A percentile compares a stretch with the other conserved stretches of the same genome.
phyloP scores from a whole-genome alignment of 2,329 filamentous ascomycete genomes.

The Phialophora macrospora region DNA sequence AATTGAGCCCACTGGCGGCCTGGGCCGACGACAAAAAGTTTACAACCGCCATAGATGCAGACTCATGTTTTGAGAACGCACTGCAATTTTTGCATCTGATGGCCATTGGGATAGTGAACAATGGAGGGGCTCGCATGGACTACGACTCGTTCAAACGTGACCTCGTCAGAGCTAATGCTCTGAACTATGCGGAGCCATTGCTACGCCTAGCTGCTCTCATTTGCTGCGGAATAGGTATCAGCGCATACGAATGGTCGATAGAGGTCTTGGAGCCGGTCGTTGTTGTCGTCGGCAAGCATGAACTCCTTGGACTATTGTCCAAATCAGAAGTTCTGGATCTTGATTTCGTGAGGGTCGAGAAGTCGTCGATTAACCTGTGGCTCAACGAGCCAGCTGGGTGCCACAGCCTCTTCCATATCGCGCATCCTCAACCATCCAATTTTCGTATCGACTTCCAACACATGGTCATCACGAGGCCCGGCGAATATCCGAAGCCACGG shows the following conservation, averaged over 20 bases:
- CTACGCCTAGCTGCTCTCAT: conserved; percentile 14
- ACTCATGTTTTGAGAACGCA: background rate
- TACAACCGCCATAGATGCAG: background rate
- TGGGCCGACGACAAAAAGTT: background rate
- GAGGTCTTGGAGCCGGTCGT: conserved; percentile 3
- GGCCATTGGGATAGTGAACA: background rate
- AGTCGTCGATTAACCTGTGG: background rate
- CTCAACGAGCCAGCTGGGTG: background rate
- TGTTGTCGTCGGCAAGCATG: background rate
- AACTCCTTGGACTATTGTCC: background rate
- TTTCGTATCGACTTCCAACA: background rate
- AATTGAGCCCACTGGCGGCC: background rate
- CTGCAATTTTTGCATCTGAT: background rate
- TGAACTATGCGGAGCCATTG: background rate
- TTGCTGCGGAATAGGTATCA: conserved; percentile 13
- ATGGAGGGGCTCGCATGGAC: background rate
- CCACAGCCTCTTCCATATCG: background rate
- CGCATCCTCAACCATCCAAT: background rate
- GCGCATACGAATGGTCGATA: conserved; percentile 13
- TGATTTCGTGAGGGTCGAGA: background rate
- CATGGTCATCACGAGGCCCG: background rate
- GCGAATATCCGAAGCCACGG: background rate
- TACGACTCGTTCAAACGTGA: background rate
- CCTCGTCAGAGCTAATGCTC: background rate
- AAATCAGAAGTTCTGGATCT: conserved; percentile 2